Conservation (phyloP, 2,329 filamentous ascomycete species). For the Pseudogymnoascus sp. region DNA sequence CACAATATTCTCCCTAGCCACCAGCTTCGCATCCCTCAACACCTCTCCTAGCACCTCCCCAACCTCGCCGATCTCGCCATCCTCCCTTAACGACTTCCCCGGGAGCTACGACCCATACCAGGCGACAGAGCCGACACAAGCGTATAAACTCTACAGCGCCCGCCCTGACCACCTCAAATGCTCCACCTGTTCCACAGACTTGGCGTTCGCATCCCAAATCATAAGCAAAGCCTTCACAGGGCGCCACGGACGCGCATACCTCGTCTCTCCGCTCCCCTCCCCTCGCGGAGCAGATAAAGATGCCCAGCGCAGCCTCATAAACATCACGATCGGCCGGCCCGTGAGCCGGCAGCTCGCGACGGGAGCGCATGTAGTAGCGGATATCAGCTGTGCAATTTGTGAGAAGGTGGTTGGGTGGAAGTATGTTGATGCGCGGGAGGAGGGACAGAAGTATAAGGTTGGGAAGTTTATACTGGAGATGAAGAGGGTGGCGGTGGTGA, state of each 20-base stretch:
- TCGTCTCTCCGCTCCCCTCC: constrained; percentile 40
- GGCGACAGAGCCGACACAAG: neutral
- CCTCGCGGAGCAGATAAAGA: constrained; percentile 16
- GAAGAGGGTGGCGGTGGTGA: constrained; percentile 44
- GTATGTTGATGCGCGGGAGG: constrained; percentile 55
- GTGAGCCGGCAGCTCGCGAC: constrained; percentile 53
- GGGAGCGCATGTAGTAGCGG: constrained; percentile 55
- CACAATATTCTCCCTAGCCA: neutral
- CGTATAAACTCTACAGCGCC: constrained; percentile 31
- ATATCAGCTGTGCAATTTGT: constrained; percentile 52
- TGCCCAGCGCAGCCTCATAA: constrained; percentile 35
- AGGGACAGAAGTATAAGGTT: constrained; percentile 56
- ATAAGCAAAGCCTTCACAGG: constrained; percentile 60
- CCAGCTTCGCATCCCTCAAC: neutral
- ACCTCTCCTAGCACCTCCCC: neutral
- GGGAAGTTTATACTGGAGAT: constrained; percentile 62
- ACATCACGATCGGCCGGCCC: constrained; percentile 46
- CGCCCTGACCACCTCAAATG: constrained; percentile 52
- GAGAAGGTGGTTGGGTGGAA: constrained; percentile 56
- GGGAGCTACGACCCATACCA: neutral
- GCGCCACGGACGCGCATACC: constrained; percentile 54
- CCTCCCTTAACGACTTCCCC: neutral
- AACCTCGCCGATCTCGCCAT: neutral
- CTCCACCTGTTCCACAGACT: constrained; percentile 48
- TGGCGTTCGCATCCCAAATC: constrained; percentile 54